phyloP scores from a whole-genome alignment of 164 flowering plant genomes.

The Malania oleifera region DNA sequence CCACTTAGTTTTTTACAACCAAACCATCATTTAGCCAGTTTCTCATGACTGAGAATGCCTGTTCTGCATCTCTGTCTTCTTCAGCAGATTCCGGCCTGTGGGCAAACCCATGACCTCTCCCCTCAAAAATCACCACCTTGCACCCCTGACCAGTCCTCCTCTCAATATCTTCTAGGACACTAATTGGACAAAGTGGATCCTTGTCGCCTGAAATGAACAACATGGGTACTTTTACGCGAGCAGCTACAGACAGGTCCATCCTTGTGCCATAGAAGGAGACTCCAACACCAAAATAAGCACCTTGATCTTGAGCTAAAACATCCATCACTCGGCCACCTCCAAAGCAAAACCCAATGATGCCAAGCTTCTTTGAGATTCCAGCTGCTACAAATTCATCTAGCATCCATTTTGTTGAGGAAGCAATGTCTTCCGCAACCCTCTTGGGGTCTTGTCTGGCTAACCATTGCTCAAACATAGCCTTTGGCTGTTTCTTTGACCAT shows the following conservation, averaged over 20 bases:
- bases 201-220: constrained; percentile 65
- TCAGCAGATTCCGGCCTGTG: constrained; percentile 73
- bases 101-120: constrained; percentile 83
- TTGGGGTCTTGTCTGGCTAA: constrained; percentile 32
- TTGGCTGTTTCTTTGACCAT: constrained; percentile 54
- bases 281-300: constrained; percentile 46
- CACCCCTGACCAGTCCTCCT: constrained; percentile 40
- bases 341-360: constrained; percentile 74
- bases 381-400: constrained; percentile 70
- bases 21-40: constrained; percentile 61
- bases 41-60: constrained; percentile 61
- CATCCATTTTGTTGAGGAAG: constrained; percentile 66
- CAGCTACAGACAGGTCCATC: constrained; percentile 47
- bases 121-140: constrained; percentile 47
- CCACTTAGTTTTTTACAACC: constrained; percentile 20
- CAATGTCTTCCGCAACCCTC: constrained; percentile 49
- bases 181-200: constrained; percentile 60
- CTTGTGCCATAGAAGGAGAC: constrained; percentile 76
- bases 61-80: constrained; percentile 84
- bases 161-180: constrained; percentile 36
- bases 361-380: constrained; percentile 68
- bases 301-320: constrained; percentile 54
- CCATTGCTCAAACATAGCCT: constrained; percentile 49
- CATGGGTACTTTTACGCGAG: constrained; percentile 53
- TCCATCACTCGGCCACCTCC: constrained; percentile 75